Conservation (phyloP, 2,329 filamentous ascomycete species). For the Elsinoe ampelina region DNA sequence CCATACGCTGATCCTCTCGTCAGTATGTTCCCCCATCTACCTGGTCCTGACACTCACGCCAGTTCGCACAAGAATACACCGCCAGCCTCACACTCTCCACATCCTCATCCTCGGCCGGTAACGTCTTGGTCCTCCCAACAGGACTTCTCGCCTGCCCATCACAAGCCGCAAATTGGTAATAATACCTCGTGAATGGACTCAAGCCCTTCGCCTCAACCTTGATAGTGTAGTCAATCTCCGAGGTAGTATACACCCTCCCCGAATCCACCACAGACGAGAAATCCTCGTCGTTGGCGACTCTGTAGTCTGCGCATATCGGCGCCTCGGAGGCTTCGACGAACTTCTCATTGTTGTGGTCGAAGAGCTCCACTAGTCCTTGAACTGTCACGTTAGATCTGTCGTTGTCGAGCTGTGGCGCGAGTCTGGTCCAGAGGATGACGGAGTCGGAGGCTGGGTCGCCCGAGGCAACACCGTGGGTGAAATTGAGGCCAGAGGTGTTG, state of each 20-base stretch:
- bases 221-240: conserved; percentile 24
- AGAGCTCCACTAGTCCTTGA: conserved; percentile 20
- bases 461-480: conserved; percentile 51
- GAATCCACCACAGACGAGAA: conserved; percentile 24
- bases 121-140: conserved; percentile 23
- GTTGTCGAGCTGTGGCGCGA: conserved; percentile 16
- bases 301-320: conserved; percentile 20
- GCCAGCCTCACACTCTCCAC: conserved; percentile 20
- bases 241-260: conserved; percentile 22
- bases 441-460: conserved; percentile 1
- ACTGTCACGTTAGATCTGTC: conserved; percentile 23
- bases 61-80: conserved; percentile 23
- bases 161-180: conserved; percentile 23
- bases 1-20: background rate
- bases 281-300: conserved; percentile 16
- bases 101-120: conserved; percentile 20
- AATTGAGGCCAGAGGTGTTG: conserved; percentile 44
- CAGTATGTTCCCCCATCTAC: background rate
- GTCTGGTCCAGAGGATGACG: conserved; percentile 10
- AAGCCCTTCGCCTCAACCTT: conserved; percentile 22
- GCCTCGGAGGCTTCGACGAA: conserved; percentile 20
- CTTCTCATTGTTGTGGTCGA: conserved; percentile 22
- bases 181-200: conserved; percentile 22
- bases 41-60: conserved; percentile 17
- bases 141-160: conserved; percentile 20